phyloP scores from a whole-genome alignment of 1,284 basidiomycete genomes.

The Ceratobasidium theobromae region DNA sequence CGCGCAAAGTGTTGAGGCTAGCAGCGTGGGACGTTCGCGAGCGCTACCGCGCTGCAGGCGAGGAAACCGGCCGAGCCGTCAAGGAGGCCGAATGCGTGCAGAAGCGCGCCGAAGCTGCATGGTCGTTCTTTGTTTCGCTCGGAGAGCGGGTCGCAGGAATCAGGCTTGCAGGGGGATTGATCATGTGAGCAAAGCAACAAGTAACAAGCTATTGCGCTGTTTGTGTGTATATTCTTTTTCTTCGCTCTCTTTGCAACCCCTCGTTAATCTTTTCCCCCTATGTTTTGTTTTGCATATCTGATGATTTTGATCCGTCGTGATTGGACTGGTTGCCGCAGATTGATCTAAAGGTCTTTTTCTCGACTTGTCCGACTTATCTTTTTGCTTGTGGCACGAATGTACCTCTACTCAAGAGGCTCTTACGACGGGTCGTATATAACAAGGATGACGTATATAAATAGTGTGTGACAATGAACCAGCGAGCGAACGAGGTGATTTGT shows the following conservation, averaged over 20 bases:
- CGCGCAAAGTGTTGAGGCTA: constrained; percentile 89
- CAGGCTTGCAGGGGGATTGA: constrained; percentile 36
- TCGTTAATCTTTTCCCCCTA: neutral
- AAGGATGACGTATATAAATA: too few species aligned
- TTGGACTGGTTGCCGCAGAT: neutral
- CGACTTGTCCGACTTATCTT: too few species aligned
- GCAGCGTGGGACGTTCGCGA: constrained; percentile 92
- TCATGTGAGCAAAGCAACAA: neutral
- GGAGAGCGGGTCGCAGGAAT: constrained; percentile 60
- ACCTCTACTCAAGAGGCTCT: neutral
- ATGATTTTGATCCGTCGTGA: neutral
- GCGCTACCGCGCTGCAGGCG: constrained; percentile 79
- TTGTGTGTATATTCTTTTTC: constrained; percentile 29
- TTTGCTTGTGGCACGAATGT: neutral
- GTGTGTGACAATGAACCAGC: too few species aligned
- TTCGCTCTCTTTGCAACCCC: neutral
- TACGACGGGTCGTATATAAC: neutral
- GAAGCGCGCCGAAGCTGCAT: constrained; percentile 67
- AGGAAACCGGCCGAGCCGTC: constrained; percentile 76
- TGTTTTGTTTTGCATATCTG: neutral
- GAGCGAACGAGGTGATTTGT: too few species aligned
- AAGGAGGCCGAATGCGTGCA: constrained; percentile 73
- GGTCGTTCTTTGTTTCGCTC: constrained; percentile 69
- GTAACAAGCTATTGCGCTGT: neutral
- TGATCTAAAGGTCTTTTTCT: neutral